Evolutionary conservation across 129 eudicot genomes (phyloP), one percentile per base, ranked within the genome.

Genomic region (Kitagawia praeruptora): DNA sequence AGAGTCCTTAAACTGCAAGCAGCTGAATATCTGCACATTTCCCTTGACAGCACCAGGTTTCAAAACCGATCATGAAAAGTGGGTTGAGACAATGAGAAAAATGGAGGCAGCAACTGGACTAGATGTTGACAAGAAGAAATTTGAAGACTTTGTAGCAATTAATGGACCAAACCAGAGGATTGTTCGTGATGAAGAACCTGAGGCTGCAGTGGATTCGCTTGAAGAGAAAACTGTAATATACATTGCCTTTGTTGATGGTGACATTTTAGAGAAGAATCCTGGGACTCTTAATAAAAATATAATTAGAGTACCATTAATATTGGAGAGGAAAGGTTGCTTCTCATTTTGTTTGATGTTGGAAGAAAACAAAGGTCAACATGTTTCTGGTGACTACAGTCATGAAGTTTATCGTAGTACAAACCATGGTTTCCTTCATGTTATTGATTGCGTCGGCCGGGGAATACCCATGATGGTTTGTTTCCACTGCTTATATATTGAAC

Each of bases 271-370:
- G 47, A 84, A 87, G 73, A 28, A 73, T 40, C 77, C 92, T 6
- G 5, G 74, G 47, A 46, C 78, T 71, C 75, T 81, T 47, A 61
- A 72, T 45, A 87, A 84, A 84, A 96, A 94, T 47, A 34, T 91
- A 78, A 79, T 87, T 78, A 91, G 98, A 69, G 86, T 92, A 25
- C 98, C 98, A 19, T 96, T 93, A 51, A 90, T 75, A 73, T 82
- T 94, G n/a, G 86, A 86, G 86, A 87, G 81, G 66, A 90, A 86
- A 74, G 89, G 76, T 41, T 88, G 87, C 27, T 75, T 80, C 28
- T 85, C 96, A 44, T 92, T 94, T 86, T 85, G 92, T 47, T 85
- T 94, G 56, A 80, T 82, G 4, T 71, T 94, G 73, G 88, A 88
- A 81, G 85, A 87, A 77, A 92, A 85, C 79, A 85, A 74, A 27